Conservation (phyloP, 1,284 basidiomycete genomes). For the Anthracocystis walkeri region DNA sequence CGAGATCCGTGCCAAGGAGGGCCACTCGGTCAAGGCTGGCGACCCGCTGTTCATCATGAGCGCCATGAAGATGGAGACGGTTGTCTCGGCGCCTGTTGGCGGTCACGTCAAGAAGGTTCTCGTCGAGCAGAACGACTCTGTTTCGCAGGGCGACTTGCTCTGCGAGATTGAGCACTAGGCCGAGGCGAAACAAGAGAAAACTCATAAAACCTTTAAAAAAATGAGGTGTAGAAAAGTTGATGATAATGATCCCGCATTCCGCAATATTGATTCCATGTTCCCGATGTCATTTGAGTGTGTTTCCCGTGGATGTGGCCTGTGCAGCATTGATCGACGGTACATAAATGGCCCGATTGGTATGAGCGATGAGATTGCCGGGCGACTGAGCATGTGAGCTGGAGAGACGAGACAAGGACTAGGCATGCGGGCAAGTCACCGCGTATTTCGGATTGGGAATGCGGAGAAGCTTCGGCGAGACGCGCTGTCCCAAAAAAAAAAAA, state of each 20-base stretch:
- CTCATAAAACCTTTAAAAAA: background rate
- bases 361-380: background rate
- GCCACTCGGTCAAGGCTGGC: conserved; percentile 95
- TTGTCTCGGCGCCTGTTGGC: conserved; percentile 92
- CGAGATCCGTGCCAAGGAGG: conserved; percentile 96
- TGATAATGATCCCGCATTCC: conserved; percentile 9
- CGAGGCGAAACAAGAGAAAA: background rate
- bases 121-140: conserved; percentile 80
- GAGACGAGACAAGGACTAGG: no score
- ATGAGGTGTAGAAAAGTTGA: conserved; percentile 17
- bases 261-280: conserved; percentile 2
- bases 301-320: background rate
- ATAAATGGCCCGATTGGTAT: background rate
- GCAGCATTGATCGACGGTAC: background rate
- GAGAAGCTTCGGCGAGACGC: no score
- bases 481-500: no score
- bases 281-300: background rate
- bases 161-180: conserved; percentile 73
- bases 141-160: conserved; percentile 86
- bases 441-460: no score
- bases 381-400: background rate
- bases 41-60: conserved; percentile 81
- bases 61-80: conserved; percentile 80
- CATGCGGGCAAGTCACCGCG: no score
- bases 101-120: conserved; percentile 93